Conservation (phyloP, 371 early-diverging fungal genomes). For the Rhizomucor pusillus region DNA sequence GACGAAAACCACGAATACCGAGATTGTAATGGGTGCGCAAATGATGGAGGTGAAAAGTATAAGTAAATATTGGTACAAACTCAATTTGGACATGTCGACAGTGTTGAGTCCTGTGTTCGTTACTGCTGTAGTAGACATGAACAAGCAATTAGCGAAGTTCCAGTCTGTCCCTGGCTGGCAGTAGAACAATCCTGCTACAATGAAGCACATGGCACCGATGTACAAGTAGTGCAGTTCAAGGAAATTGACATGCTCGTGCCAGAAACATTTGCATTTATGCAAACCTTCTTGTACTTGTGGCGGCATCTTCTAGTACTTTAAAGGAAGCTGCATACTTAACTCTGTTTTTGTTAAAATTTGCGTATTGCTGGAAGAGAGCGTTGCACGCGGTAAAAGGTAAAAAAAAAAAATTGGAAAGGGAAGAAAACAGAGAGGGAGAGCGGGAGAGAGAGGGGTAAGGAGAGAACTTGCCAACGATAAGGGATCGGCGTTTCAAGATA, state of each 20-base stretch:
- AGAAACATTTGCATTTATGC: too few species aligned
- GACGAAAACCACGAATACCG: conserved; percentile 29
- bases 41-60: conserved; percentile 20
- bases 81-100: conserved; percentile 30
- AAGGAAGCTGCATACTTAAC: too few species aligned
- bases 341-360: too few species aligned
- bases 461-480: too few species aligned
- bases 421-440: too few species aligned
- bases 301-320: too few species aligned
- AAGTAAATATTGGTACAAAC: conserved; percentile 25
- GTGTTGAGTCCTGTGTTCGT: conserved; percentile 39
- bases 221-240: conserved; percentile 36
- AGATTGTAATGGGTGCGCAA: conserved; percentile 25
- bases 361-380: too few species aligned
- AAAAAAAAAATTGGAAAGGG: conserved; percentile 24
- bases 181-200: conserved; percentile 30
- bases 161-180: conserved; percentile 29
- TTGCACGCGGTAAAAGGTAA: too few species aligned
- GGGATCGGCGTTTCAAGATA: too few species aligned
- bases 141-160: conserved; percentile 28
- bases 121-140: conserved; percentile 30
- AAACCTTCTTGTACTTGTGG: too few species aligned
- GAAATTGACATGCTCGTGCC: conserved; percentile 31
- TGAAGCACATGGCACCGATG: conserved; percentile 17
- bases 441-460: too few species aligned